phyloP scores from a whole-genome alignment of 345 rosid genomes.

The Eucalyptus curtisii region DNA sequence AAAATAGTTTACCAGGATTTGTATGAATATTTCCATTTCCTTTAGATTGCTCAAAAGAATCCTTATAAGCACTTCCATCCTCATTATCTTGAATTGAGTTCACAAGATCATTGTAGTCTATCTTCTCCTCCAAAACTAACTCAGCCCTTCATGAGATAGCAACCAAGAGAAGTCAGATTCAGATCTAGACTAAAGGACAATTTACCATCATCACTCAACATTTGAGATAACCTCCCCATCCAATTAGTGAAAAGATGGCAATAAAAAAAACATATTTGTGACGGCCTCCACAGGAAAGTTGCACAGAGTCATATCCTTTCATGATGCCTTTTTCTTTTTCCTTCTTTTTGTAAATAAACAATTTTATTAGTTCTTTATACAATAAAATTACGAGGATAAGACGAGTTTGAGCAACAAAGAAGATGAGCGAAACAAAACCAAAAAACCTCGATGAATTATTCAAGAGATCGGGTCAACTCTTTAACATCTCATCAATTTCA shows the following conservation, averaged over 20 bases:
- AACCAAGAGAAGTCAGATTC: neutral
- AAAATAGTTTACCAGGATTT: conserved; percentile 21
- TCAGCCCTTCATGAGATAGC: conserved; percentile 53
- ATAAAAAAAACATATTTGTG: neutral
- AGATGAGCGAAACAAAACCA: neutral
- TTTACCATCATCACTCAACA: neutral
- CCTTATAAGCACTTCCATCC: conserved; percentile 6
- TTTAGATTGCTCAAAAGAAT: conserved; percentile 4
- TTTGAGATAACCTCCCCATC: neutral
- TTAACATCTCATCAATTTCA: neutral
- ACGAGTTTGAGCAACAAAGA: neutral
- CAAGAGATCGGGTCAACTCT: neutral
- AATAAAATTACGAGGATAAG: neutral
- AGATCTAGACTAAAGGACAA: neutral
- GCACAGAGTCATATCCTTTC: neutral
- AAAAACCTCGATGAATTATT: neutral
- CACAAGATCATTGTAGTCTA: conserved; percentile 90
- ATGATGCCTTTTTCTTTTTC: neutral
- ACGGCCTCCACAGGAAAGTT: neutral
- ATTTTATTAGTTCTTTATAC: neutral
- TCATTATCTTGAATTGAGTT: conserved; percentile 22
- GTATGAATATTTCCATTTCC: conserved; percentile 16
- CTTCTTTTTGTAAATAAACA: neutral
- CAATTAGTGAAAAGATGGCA: neutral
- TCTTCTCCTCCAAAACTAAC: conserved; percentile 53